phyloP scores from a whole-genome alignment of 1,139 yeast genomes.

The Zygoascus sp. region DNA sequence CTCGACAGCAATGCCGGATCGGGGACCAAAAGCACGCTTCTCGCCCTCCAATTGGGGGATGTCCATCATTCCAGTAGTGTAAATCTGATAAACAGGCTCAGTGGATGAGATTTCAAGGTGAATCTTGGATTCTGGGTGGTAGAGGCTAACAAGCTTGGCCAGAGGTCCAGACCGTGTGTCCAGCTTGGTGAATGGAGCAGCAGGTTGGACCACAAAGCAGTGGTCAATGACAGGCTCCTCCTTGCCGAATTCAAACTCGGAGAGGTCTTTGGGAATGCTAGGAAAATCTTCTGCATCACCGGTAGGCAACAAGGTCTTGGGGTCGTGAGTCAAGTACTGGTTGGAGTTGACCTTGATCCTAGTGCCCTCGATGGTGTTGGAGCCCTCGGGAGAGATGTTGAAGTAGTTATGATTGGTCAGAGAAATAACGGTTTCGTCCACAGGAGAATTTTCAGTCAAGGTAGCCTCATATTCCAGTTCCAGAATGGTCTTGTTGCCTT shows the following conservation, averaged over 20 bases:
- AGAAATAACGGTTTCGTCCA: conserved; percentile 49
- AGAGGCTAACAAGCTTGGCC: conserved; percentile 43
- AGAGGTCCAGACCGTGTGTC: conserved; percentile 44
- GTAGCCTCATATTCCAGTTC: conserved; percentile 48
- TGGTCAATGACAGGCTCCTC: conserved; percentile 45
- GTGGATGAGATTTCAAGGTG: conserved; percentile 49
- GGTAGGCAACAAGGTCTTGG: conserved; percentile 45
- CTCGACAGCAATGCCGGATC: conserved; percentile 63
- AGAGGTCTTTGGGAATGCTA: conserved; percentile 26
- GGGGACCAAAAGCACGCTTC: conserved; percentile 35
- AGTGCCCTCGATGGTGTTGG: conserved; percentile 32
- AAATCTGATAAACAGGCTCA: conserved; percentile 66
- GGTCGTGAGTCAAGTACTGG: conserved; percentile 38
- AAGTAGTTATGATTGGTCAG: conserved; percentile 65
- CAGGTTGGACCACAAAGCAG: conserved; percentile 46
- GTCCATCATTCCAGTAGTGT: conserved; percentile 54
- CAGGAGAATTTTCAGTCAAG: conserved; percentile 39
- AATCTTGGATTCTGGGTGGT: conserved; percentile 44
- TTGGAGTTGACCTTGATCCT: conserved; percentile 33
- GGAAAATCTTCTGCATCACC: conserved; percentile 41
- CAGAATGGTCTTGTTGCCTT: conserved; percentile 29
- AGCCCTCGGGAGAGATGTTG: conserved; percentile 37
- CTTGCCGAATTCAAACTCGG: conserved; percentile 30
- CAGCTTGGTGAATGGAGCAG: conserved; percentile 26
- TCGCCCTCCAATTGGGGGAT: conserved; percentile 36